Evolutionary conservation across 768 basidiomycete genomes (phyloP).

Genomic region (Crucibulum laeve): DNA sequence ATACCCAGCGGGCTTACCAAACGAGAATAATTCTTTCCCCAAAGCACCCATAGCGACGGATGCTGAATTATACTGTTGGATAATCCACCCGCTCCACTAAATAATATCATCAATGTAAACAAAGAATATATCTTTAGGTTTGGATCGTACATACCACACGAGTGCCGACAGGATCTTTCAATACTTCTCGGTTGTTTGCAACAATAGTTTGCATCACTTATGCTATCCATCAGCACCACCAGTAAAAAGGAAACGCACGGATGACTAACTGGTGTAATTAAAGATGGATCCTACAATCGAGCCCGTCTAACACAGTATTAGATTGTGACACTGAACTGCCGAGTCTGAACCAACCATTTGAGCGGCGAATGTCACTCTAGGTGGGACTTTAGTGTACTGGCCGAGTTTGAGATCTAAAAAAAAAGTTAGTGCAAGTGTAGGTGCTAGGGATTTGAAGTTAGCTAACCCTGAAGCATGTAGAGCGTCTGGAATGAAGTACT

Average conservation of each 20-base stretch:
- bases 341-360: too few relatives aligned
- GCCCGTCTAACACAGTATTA: conserved; percentile 20
- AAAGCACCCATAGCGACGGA: conserved; percentile 54
- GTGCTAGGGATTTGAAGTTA: neutral
- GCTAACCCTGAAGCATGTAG: conserved; percentile 41
- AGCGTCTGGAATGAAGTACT: conserved; percentile 50
- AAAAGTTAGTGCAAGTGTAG: neutral
- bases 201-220: conserved; percentile 48
- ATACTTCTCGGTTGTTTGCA: conserved; percentile 35
- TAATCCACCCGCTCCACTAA: conserved; percentile 49
- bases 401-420: conserved; percentile 41
- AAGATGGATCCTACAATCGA: conserved; percentile 48
- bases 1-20: conserved; percentile 38
- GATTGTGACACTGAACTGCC: too few relatives aligned
- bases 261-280: conserved; percentile 40
- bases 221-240: neutral
- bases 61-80: conserved; percentile 49
- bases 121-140: neutral
- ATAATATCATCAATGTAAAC: neutral
- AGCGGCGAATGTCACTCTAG: conserved; percentile 40
- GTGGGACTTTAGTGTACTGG: conserved; percentile 52
- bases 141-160: conserved; percentile 30
- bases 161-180: conserved; percentile 44
- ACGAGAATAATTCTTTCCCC: conserved; percentile 46
- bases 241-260: neutral